A percentile compares a stretch with the other conserved stretches of the same genome.
These are phyloP conservation scores for Scenedesmus sp. DNA, from an alignment of 163 green algal genomes.

Conservation along the genomic window DNA sequence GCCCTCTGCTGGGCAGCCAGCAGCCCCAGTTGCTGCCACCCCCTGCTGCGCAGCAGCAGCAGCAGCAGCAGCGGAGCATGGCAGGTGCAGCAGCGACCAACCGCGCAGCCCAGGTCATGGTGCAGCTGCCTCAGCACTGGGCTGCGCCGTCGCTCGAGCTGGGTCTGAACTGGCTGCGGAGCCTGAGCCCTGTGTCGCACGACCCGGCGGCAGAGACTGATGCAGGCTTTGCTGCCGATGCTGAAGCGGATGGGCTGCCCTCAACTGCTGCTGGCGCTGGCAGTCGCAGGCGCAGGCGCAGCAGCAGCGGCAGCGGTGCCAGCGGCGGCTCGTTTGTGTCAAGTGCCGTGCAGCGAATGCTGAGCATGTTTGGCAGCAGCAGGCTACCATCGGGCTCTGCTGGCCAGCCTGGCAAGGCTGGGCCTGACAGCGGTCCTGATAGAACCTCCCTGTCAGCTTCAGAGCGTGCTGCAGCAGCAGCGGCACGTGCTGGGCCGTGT, in stretches of 20 bases:
- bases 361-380: constrained; percentile 14
- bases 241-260: background rate
- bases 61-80: background rate
- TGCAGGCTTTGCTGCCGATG: background rate
- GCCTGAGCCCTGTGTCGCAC: background rate
- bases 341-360: background rate
- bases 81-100: background rate
- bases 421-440: background rate
- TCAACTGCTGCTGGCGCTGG: background rate
- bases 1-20: background rate
- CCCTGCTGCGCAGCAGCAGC: background rate
- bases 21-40: background rate
- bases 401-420: background rate
- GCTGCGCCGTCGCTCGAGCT: background rate
- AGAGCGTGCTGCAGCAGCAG: background rate
- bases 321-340: background rate
- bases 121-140: background rate
- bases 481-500: background rate
- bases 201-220: background rate
- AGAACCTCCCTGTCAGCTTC: background rate
- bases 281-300: background rate
- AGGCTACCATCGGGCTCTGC: background rate
- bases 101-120: background rate
- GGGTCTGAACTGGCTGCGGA: background rate
- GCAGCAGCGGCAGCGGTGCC: background rate